phyloP scores from a whole-genome alignment of 1,284 basidiomycete species.

The Microbotryomycetes sp. region DNA sequence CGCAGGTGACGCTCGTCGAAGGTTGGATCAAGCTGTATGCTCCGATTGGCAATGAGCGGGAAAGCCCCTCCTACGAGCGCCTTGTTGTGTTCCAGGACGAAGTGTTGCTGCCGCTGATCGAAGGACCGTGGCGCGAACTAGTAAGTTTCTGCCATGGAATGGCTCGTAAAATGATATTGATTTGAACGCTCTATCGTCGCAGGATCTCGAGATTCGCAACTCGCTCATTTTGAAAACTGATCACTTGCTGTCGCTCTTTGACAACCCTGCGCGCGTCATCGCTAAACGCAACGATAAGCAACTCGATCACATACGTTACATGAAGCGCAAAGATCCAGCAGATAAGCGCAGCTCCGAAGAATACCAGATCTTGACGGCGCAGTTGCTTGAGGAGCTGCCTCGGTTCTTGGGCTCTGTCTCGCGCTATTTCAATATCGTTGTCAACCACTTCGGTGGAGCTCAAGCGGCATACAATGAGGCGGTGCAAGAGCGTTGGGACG shows the following conservation, averaged over 20 bases:
- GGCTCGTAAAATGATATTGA: no score
- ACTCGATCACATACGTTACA: slow-evolving; percentile 38
- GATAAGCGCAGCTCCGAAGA: slow-evolving; percentile 36
- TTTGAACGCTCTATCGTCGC: no score
- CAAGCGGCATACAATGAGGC: slow-evolving; percentile 37
- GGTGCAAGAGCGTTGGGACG: slow-evolving; percentile 23
- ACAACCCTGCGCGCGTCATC: slow-evolving; percentile 37
- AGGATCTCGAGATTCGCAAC: slow-evolving; percentile 23
- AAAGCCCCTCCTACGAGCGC: slow-evolving; percentile 9
- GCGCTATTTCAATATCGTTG: slow-evolving; percentile 39
- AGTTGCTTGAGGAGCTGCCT: slow-evolving; percentile 43
- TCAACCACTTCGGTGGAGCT: slow-evolving; percentile 37
- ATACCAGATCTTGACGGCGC: slow-evolving; percentile 40
- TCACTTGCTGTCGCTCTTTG: slow-evolving; percentile 26
- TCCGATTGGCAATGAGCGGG: slow-evolving; percentile 14
- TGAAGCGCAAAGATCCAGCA: slow-evolving; percentile 25
- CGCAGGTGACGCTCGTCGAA: slow-evolving; percentile 26
- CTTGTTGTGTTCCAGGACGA: slow-evolving; percentile 27
- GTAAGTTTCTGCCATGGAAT: slow-evolving; percentile 3
- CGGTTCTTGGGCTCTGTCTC: slow-evolving; percentile 40
- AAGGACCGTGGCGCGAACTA: slow-evolving; percentile 20
- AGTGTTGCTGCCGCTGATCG: slow-evolving; percentile 24
- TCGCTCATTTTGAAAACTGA: slow-evolving; percentile 24
- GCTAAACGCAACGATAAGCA: slow-evolving; percentile 40
- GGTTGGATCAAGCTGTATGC: slow-evolving; percentile 31